phyloP scores from a whole-genome alignment of 805 yeast species.

The Jamesozyma lodderae region DNA sequence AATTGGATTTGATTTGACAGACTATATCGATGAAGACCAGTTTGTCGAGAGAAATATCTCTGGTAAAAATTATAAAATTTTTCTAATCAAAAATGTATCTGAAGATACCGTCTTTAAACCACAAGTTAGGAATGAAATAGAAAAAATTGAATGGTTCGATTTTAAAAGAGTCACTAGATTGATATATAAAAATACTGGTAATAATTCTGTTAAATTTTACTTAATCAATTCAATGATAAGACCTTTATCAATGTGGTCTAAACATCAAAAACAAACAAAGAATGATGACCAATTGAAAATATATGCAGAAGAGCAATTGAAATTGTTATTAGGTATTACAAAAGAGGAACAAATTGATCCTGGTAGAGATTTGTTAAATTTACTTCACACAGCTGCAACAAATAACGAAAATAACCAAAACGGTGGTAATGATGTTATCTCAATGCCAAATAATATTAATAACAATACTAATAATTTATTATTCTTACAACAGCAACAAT shows the following conservation, averaged over 20 bases:
- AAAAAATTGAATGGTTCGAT: slow-evolving; percentile 71
- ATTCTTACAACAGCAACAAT: not conserved
- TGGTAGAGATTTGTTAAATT: slow-evolving; percentile 65
- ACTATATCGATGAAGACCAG: slow-evolving; percentile 57
- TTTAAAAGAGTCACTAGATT: slow-evolving; percentile 37
- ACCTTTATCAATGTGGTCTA: slow-evolving; percentile 43
- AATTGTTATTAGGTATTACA: slow-evolving; percentile 52
- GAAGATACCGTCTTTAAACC: slow-evolving; percentile 71
- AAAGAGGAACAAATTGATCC: slow-evolving; percentile 42
- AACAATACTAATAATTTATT: not conserved
- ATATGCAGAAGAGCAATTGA: slow-evolving; percentile 58
- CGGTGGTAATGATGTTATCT: not conserved
- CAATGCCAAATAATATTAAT: too few relatives aligned
- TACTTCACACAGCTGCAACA: slow-evolving; percentile 42
- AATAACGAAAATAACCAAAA: slow-evolving; percentile 3
- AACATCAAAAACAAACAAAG: slow-evolving; percentile 40
- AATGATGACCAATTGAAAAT: slow-evolving; percentile 52
- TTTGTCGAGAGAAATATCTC: slow-evolving; percentile 70
- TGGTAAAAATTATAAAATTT: slow-evolving; percentile 83
- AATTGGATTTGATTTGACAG: slow-evolving; percentile 78
- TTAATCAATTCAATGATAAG: slow-evolving; percentile 34
- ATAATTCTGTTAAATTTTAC: slow-evolving; percentile 29
- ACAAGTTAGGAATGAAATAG: slow-evolving; percentile 78
- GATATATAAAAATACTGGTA: slow-evolving; percentile 19
- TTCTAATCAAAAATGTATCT: slow-evolving; percentile 67